Evolutionary conservation across 2,329 filamentous ascomycete genomes (phyloP), one percentile per base, ranked within the genome.

Genomic region (Cercospora zeina): DNA sequence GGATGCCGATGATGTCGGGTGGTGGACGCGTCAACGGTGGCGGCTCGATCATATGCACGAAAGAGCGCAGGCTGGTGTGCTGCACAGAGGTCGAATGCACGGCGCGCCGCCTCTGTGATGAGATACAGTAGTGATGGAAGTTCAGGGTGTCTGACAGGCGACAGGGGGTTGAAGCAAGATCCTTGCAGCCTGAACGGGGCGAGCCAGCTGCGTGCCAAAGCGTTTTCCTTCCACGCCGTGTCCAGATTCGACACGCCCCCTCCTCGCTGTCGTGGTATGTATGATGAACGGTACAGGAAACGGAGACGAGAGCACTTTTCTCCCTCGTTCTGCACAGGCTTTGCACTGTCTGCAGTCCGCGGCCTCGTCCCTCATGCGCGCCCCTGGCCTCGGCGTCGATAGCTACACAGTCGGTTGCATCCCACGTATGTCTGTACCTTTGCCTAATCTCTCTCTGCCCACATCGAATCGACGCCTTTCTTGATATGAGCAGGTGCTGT

Each of bases 311-410:
- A 19, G 10, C 39, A 45, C 19, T 13, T 6, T 24, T 19, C 16
- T 1, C 39, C 16, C 6, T 30, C 11, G 4, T 30, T 33, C 54
- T 14, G 10, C 54, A 13, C 45, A 19, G 36, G 36, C 14, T 1
- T 10, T 39, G 34, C 33, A 24, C 19, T 3, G 30, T 39, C 53
- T 42, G 33, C 34, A 33, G 54, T 24, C 11, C 30, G 14, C 16
- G 10, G 50, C 50, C 9, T 34, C 21, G 14, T 24, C 5, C 8
- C 8, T 21, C 30, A 16, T 51, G 47, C 47, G 30, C 47, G 47
- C 47, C 54, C 54, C 54, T 47, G 36, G 24, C 19, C 13, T 31
- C 54, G 54, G 54, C 54, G 37, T 49, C 54, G 24, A 57, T 57
- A 34, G 54, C 50, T 54, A 47, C 39, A 47, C 31, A 34, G 37